phyloP scores from a whole-genome alignment of 345 rosid species.

The Aethionema arabicum region DNA sequence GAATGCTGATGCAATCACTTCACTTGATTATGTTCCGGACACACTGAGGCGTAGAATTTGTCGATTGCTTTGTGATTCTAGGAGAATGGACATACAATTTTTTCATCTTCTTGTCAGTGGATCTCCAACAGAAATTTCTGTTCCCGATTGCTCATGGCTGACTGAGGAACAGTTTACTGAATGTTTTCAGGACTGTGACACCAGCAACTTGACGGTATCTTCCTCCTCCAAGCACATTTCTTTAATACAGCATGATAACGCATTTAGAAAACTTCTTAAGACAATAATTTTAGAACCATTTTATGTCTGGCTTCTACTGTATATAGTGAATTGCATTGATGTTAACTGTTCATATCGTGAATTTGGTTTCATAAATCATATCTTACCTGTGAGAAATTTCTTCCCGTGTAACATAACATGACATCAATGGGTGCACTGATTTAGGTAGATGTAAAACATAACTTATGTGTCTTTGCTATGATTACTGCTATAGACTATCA shows the following conservation, averaged over 20 bases:
- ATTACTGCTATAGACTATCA: neutral
- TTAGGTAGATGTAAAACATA: neutral
- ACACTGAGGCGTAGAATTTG: conserved; percentile 59
- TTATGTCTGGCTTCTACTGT: too few species aligned
- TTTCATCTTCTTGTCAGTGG: conserved; percentile 61
- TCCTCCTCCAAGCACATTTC: conserved; percentile 5
- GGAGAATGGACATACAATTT: conserved; percentile 53
- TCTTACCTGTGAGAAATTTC: neutral
- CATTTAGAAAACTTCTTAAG: neutral
- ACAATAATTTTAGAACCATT: neutral
- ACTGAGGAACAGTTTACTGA: conserved; percentile 64
- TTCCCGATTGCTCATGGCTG: conserved; percentile 87
- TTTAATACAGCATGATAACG: neutral
- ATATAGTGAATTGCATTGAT: neutral
- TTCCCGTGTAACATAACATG: neutral
- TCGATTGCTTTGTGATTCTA: conserved; percentile 67
- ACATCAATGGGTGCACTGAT: neutral
- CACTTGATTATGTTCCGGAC: conserved; percentile 83
- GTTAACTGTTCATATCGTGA: too few species aligned
- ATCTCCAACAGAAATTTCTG: conserved; percentile 63
- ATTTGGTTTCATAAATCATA: neutral
- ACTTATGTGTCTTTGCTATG: neutral
- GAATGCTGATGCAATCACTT: conserved; percentile 74
- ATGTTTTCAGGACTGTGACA: conserved; percentile 58
- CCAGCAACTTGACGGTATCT: conserved; percentile 65